A percentile compares a stretch with the other conserved stretches of the same genome.
These are phyloP conservation scores for Creolimax fragrantissima DNA, from an alignment of 78 protist species.

Conservation along the genomic window DNA sequence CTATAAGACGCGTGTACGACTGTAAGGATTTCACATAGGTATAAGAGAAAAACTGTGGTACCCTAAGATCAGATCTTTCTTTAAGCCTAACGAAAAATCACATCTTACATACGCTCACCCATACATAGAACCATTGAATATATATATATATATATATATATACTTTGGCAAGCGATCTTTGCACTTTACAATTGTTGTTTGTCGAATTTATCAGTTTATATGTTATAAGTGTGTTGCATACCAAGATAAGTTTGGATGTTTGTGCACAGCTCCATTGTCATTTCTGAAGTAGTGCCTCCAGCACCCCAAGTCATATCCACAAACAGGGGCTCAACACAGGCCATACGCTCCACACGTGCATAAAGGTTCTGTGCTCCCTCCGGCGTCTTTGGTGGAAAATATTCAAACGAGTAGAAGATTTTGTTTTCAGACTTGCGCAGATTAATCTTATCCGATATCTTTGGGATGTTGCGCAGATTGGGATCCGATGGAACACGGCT, in stretches of 20 bases:
- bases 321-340: constrained; percentile 1
- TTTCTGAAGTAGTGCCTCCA: constrained; percentile 7
- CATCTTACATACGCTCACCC: too few species aligned
- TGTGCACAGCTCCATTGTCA: constrained; percentile 5
- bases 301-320: constrained; percentile 43
- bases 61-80: too few species aligned
- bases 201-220: too few species aligned
- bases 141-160: too few species aligned
- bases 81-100: too few species aligned
- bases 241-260: not conserved
- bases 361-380: constrained; percentile 47
- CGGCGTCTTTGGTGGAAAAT: constrained; percentile 74
- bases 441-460: constrained; percentile 36
- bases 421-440: not conserved
- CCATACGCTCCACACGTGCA: constrained; percentile 38
- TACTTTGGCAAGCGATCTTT: too few species aligned
- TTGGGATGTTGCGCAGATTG: constrained; percentile 10
- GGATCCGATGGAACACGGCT: not conserved
- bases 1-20: too few species aligned
- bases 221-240: too few species aligned
- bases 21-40: too few species aligned
- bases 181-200: too few species aligned
- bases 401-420: constrained; percentile 60
- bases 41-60: too few species aligned
- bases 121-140: not conserved